Percentiles rank a stretch among this genome's conserved stretches.
Evolutionary conservation across 257 asterid species (phyloP).

Genomic region (Jacaranda copaia): DNA sequence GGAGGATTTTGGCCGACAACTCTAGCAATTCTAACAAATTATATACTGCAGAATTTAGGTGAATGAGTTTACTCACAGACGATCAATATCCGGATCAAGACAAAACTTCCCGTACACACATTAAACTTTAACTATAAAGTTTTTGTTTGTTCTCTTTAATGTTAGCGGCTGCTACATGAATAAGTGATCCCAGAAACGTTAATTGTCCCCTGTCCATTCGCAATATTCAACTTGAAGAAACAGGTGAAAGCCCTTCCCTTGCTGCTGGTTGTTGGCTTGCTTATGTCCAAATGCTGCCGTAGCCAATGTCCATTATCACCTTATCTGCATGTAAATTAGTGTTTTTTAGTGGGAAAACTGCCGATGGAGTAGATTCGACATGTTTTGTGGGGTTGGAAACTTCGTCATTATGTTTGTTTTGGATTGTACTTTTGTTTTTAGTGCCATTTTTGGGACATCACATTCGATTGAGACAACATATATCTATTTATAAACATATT

Average conservation of each 20-base stretch:
- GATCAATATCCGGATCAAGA: too few species aligned
- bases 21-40: too few species aligned
- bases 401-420: background rate
- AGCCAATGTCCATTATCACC: slow-evolving; percentile 28
- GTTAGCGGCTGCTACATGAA: slow-evolving; percentile 4
- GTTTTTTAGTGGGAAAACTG: slow-evolving; percentile 13
- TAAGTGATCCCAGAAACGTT: slow-evolving; percentile 16
- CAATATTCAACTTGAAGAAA: background rate
- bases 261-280: slow-evolving; percentile 28
- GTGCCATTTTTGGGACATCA: background rate
- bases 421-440: background rate
- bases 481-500: too few species aligned
- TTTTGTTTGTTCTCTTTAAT: background rate
- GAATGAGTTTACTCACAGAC: too few species aligned
- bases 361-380: slow-evolving; percentile 2
- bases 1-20: too few species aligned
- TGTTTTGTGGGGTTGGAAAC: background rate
- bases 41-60: too few species aligned
- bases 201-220: slow-evolving; percentile 16
- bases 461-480: background rate
- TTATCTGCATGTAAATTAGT: background rate
- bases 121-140: too few species aligned
- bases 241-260: background rate
- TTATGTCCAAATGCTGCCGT: slow-evolving; percentile 28
- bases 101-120: too few species aligned